Percentiles rank a stretch among this genome's conserved stretches.
Evolutionary conservation across 768 basidiomycete species (phyloP).

Genomic region (Cytidiella melzeri): DNA sequence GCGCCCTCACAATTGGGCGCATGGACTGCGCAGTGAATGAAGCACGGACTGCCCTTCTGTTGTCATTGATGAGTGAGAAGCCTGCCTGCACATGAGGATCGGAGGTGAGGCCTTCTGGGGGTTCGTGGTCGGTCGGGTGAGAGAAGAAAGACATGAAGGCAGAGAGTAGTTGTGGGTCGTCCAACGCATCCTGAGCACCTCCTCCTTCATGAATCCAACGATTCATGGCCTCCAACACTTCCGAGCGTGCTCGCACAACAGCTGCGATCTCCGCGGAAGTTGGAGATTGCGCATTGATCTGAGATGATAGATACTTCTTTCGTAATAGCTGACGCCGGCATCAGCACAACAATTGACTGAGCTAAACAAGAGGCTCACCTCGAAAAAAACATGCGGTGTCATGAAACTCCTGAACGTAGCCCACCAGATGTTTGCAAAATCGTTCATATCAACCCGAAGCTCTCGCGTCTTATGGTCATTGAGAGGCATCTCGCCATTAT

Average conservation of each 20-base stretch:
- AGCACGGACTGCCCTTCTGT: constrained; percentile 33
- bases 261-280: constrained; percentile 42
- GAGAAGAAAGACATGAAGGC: constrained; percentile 56
- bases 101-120: constrained; percentile 35
- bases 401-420: constrained; percentile 77
- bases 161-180: constrained; percentile 59
- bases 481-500: constrained; percentile 80
- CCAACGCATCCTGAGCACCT: constrained; percentile 74
- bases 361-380: constrained; percentile 41
- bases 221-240: constrained; percentile 57
- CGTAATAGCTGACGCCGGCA: constrained; percentile 51
- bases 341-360: neutral
- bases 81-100: constrained; percentile 41
- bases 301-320: constrained; percentile 61
- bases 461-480: constrained; percentile 69
- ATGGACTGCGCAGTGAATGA: constrained; percentile 51
- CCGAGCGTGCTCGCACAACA: constrained; percentile 46
- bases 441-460: constrained; percentile 62
- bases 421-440: constrained; percentile 81
- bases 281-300: constrained; percentile 35
- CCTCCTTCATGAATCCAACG: constrained; percentile 72
- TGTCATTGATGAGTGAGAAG: constrained; percentile 39
- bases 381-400: constrained; percentile 76
- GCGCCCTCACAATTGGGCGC: constrained; percentile 37
- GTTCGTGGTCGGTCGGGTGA: constrained; percentile 43